Percentiles rank a stretch among this genome's conserved stretches.
These are phyloP conservation scores for Porodaedalea pini DNA, from an alignment of 1,284 basidiomycete genomes.

Conservation along the genomic window DNA sequence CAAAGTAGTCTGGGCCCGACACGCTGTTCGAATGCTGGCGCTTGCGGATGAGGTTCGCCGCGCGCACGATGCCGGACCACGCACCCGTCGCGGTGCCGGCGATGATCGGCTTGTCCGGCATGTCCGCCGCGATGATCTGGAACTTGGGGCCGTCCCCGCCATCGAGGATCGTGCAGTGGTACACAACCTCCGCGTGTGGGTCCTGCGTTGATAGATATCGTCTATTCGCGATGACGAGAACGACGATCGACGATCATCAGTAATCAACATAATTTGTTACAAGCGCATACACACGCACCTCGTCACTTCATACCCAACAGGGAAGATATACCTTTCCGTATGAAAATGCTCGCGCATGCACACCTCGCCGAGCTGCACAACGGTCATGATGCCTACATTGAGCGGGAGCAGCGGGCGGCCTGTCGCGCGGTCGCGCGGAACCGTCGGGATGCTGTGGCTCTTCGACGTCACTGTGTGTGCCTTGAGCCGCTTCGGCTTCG, in stretches of 20 bases:
- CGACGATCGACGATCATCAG: background rate
- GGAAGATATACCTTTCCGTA: constrained; percentile 81
- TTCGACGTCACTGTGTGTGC: constrained; percentile 74
- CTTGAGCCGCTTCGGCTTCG: constrained; percentile 71
- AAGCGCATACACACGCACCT: constrained; percentile 42
- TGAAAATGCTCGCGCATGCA: constrained; percentile 79
- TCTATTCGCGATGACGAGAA: constrained; percentile 34
- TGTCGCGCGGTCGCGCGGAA: constrained; percentile 60
- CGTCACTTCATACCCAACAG: constrained; percentile 77
- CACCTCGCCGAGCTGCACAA: constrained; percentile 64
- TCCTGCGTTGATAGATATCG: constrained; percentile 74
- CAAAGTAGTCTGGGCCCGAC: constrained; percentile 81
- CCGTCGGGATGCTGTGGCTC: constrained; percentile 67
- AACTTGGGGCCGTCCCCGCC: constrained; percentile 80
- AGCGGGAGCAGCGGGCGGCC: constrained; percentile 67
- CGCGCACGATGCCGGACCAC: constrained; percentile 75
- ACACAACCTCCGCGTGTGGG: constrained; percentile 60
- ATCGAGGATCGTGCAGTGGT: constrained; percentile 77
- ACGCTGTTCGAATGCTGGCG: constrained; percentile 79
- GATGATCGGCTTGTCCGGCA: constrained; percentile 61
- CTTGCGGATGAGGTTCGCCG: constrained; percentile 72
- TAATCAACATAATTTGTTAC: background rate
- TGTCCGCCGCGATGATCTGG: constrained; percentile 69
- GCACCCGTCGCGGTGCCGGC: constrained; percentile 81
- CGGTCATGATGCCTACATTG: constrained; percentile 79